phyloP scores from a whole-genome alignment of 805 yeast species.

The Pichia paraexigua region DNA sequence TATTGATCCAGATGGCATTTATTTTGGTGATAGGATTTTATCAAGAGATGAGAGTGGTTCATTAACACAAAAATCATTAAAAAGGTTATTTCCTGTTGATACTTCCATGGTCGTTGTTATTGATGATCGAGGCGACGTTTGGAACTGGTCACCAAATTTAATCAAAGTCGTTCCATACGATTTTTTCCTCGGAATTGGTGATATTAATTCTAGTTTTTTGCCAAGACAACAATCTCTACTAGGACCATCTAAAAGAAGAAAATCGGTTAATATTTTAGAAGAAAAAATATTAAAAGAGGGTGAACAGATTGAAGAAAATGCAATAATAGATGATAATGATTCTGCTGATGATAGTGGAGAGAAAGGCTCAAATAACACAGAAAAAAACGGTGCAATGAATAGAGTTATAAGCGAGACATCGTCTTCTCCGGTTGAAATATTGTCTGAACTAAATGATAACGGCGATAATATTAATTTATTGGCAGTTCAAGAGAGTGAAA shows the following conservation, averaged over 20 bases:
- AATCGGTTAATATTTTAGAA: slow-evolving; percentile 49
- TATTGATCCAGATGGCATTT: slow-evolving; percentile 81
- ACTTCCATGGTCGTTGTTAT: slow-evolving; percentile 94
- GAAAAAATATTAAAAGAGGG: slow-evolving; percentile 29
- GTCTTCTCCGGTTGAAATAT: slow-evolving; percentile 41
- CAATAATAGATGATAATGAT: slow-evolving; percentile 13
- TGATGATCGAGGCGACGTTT: slow-evolving; percentile 97
- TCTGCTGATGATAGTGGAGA: slow-evolving; percentile 12
- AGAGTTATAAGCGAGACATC: slow-evolving; percentile 9
- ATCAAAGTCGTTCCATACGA: slow-evolving; percentile 92
- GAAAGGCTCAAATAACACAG: neutral
- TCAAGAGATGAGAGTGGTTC: slow-evolving; percentile 95
- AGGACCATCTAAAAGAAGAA: slow-evolving; percentile 59
- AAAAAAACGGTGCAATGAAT: neutral
- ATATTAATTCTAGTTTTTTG: slow-evolving; percentile 84
- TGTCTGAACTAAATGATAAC: slow-evolving; percentile 41
- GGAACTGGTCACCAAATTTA: slow-evolving; percentile 94
- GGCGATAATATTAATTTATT: slow-evolving; percentile 42
- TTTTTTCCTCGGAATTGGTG: slow-evolving; percentile 95
- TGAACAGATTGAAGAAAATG: slow-evolving; percentile 20
- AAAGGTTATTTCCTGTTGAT: slow-evolving; percentile 88
- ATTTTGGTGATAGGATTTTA: slow-evolving; percentile 85
- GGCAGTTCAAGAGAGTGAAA: slow-evolving; percentile 50
- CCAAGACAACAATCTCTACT: slow-evolving; percentile 61
- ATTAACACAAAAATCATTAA: slow-evolving; percentile 78